Percentiles rank a stretch among this genome's conserved stretches.
Conservation (phyloP, 2,329 filamentous ascomycete genomes). For the Paraconiothyrium brasiliense region DNA sequence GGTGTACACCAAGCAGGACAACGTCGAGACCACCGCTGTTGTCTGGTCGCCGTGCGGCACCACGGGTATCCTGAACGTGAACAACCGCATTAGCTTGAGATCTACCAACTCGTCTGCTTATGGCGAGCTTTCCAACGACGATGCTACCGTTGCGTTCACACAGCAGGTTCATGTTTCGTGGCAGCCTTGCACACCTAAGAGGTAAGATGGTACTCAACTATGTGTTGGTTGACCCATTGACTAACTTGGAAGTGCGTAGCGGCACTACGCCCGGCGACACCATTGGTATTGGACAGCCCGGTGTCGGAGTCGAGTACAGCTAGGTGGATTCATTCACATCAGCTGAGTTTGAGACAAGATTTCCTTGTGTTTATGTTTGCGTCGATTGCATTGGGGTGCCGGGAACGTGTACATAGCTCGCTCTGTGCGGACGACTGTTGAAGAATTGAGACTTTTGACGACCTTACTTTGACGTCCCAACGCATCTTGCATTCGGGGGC, state of each 20-base stretch:
- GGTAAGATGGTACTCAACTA: conserved; percentile 14
- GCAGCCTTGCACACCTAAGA: conserved; percentile 39
- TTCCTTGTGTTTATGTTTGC: conserved; percentile 4
- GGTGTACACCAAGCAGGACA: conserved; percentile 59
- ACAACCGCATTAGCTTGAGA: conserved; percentile 43
- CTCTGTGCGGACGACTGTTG: neutral
- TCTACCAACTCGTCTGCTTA: conserved; percentile 29
- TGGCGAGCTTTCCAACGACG: conserved; percentile 45
- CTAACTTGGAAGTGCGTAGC: conserved; percentile 10
- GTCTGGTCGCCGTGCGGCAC: conserved; percentile 47
- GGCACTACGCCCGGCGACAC: conserved; percentile 26
- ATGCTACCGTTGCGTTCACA: conserved; percentile 47
- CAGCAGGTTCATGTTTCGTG: conserved; percentile 47
- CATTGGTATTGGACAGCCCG: conserved; percentile 38
- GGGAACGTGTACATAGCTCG: conserved; percentile 17
- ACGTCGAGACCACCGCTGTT: conserved; percentile 44
- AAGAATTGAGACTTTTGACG: conserved; percentile 16
- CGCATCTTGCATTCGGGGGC: neutral
- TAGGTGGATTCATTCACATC: neutral
- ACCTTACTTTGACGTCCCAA: neutral
- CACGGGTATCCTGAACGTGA: conserved; percentile 46
- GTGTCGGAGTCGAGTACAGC: conserved; percentile 27
- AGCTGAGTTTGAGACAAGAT: neutral
- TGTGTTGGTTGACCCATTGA: neutral
- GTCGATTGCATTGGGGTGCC: neutral